These are phyloP conservation scores for Centrapalus pauciflorus DNA, from an alignment of 129 eudicot species.

Conservation along the genomic window DNA sequence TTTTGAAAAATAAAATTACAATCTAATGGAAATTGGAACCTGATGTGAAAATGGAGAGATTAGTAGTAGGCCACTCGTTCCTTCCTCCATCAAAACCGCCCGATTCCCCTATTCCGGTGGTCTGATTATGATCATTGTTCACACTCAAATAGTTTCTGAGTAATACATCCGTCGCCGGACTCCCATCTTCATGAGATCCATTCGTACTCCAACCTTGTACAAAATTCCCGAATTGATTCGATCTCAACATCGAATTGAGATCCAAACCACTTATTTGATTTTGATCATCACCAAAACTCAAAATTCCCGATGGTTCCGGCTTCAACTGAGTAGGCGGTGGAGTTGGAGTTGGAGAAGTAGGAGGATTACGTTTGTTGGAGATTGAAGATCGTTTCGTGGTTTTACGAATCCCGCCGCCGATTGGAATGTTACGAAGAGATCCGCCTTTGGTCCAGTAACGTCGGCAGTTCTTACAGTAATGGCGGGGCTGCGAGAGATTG, in stretches of 20 bases:
- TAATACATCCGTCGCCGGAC: not conserved
- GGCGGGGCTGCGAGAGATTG: slow-evolving; percentile 36
- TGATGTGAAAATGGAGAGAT: slow-evolving; percentile 28
- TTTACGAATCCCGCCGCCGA: slow-evolving; percentile 33
- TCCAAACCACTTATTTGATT: not conserved
- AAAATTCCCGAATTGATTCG: slow-evolving; percentile 6
- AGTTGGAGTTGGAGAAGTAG: not conserved
- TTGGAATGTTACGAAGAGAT: slow-evolving; percentile 32
- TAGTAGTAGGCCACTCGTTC: slow-evolving; percentile 21
- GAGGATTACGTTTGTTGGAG: slow-evolving; percentile 5
- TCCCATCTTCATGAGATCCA: slow-evolving; percentile 8
- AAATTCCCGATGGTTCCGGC: slow-evolving; percentile 3
- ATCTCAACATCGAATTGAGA: slow-evolving; percentile 9
- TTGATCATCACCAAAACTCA: not conserved
- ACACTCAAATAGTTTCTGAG: not conserved
- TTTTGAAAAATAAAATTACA: not conserved
- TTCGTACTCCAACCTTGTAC: not conserved
- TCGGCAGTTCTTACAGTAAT: slow-evolving; percentile 31
- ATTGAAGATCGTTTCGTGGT: slow-evolving; percentile 18
- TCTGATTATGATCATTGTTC: not conserved
- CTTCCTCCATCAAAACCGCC: not conserved
- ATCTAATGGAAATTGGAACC: slow-evolving; percentile 21
- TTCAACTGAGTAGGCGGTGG: slow-evolving; percentile 3
- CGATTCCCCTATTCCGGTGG: not conserved
- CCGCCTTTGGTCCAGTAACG: slow-evolving; percentile 46